Conservation (phyloP, 1,284 basidiomycete genomes). For the Cryptococcus depauperatus region DNA sequence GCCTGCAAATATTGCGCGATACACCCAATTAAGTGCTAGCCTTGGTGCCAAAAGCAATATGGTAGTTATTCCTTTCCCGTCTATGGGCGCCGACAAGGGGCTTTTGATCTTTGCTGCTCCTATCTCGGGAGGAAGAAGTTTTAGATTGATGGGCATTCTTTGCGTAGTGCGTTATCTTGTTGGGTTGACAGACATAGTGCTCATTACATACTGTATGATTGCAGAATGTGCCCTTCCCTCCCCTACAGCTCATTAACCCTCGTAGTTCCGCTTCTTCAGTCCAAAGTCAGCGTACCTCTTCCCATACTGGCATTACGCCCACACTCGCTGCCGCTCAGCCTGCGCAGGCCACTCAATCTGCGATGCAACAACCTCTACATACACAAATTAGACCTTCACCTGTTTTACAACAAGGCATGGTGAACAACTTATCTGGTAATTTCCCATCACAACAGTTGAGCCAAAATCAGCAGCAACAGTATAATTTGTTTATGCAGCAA, state of each 20-base stretch:
- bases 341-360: neutral
- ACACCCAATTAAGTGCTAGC: conserved; percentile 10
- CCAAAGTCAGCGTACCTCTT: neutral
- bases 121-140: conserved; percentile 1
- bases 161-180: conserved; percentile 14
- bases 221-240: conserved; percentile 11
- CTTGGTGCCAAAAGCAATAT: conserved; percentile 13
- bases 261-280: neutral
- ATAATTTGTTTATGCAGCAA: conserved; percentile 3
- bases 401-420: neutral
- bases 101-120: conserved; percentile 17
- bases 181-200: neutral
- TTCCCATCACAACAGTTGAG: conserved; percentile 2
- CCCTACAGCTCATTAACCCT: conserved; percentile 1
- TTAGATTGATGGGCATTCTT: conserved; percentile 18
- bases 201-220: neutral
- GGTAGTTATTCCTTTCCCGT: neutral
- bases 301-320: neutral
- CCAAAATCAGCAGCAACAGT: conserved; percentile 7
- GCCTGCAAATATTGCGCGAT: conserved; percentile 1
- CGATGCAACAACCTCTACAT: conserved; percentile 1
- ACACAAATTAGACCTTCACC: conserved; percentile 1
- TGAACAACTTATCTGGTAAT: neutral
- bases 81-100: conserved; percentile 9
- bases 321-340: neutral